Conservation (phyloP, 2,329 filamentous ascomycete species). For the Graphilbum sp. region DNA sequence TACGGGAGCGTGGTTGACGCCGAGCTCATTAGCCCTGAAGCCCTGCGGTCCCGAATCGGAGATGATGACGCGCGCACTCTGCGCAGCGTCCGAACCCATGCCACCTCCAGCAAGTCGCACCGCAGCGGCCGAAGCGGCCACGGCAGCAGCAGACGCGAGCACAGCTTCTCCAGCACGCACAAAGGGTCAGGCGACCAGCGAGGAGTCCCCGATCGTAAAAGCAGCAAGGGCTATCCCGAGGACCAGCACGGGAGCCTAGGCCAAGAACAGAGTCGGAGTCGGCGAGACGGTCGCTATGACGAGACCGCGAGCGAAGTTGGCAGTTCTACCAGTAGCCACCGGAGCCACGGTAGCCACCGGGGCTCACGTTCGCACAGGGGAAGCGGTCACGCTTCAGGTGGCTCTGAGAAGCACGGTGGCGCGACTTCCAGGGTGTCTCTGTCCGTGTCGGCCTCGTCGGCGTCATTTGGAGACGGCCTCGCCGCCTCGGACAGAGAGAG, state of each 20-base stretch:
- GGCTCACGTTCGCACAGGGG: too few relatives aligned
- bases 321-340: constrained; percentile 15
- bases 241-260: neutral
- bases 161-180: constrained; percentile 1
- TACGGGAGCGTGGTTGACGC: constrained; percentile 19
- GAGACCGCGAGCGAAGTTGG: neutral
- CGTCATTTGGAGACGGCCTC: constrained; percentile 4
- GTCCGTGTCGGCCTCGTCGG: too few relatives aligned
- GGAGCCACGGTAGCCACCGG: constrained; percentile 8
- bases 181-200: constrained; percentile 1
- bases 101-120: constrained; percentile 11
- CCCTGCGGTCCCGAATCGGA: constrained; percentile 27
- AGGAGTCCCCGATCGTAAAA: constrained; percentile 13
- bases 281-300: neutral
- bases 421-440: too few relatives aligned
- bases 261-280: neutral
- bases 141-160: constrained; percentile 7
- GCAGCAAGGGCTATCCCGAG: constrained; percentile 13
- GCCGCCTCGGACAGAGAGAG: constrained; percentile 12
- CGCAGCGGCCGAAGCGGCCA: constrained; percentile 11
- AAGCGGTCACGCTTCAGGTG: too few relatives aligned
- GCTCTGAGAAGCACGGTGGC: too few relatives aligned
- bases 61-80: constrained; percentile 14
- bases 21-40: constrained; percentile 41
- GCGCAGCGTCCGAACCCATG: constrained; percentile 15